Evolutionary conservation across 192 early-diverging fungal species (phyloP).

Genomic region (Spizellomyces punctatus): DNA sequence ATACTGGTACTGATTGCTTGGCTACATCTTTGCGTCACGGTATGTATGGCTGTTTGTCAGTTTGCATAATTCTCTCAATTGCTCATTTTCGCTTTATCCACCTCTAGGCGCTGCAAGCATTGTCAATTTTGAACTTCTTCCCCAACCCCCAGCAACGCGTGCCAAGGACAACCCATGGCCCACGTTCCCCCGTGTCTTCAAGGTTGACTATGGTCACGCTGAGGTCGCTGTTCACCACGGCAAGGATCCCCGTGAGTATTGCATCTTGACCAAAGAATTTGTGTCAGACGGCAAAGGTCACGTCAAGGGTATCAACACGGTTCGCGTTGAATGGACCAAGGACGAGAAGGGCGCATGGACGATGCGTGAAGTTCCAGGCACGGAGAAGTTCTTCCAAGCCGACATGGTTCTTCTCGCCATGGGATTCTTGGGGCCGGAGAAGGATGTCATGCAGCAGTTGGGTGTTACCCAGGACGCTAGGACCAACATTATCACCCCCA

Average conservation of each 20-base stretch:
- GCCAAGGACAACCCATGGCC: constrained; percentile 97
- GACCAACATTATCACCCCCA: constrained; percentile 80
- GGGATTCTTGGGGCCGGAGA: constrained; percentile 95
- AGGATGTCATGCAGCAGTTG: constrained; percentile 77
- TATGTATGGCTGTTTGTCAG: constrained; percentile 53
- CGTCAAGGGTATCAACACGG: constrained; percentile 89
- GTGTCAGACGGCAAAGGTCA: constrained; percentile 77
- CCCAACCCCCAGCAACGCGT: constrained; percentile 83
- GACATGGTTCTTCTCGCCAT: constrained; percentile 94
- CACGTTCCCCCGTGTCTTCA: constrained; percentile 93
- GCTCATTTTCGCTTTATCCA: not conserved
- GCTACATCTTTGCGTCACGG: constrained; percentile 79
- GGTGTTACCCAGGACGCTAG: constrained; percentile 74
- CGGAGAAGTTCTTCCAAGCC: constrained; percentile 81
- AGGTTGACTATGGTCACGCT: constrained; percentile 95
- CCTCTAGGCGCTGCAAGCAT: constrained; percentile 76
- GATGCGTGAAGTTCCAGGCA: constrained; percentile 88
- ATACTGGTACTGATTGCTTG: constrained; percentile 97
- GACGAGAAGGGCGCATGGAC: constrained; percentile 70
- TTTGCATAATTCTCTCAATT: not conserved
- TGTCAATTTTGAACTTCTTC: constrained; percentile 96
- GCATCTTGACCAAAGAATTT: constrained; percentile 95
- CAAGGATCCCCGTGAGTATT: constrained; percentile 94
- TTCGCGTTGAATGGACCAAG: constrained; percentile 96
- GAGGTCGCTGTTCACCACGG: constrained; percentile 89